Percentiles rank a stretch among this genome's conserved stretches.
These are phyloP conservation scores for Aurantiochytrium sp. DNA, from an alignment of 108 stramenopile species.

Conservation along the genomic window DNA sequence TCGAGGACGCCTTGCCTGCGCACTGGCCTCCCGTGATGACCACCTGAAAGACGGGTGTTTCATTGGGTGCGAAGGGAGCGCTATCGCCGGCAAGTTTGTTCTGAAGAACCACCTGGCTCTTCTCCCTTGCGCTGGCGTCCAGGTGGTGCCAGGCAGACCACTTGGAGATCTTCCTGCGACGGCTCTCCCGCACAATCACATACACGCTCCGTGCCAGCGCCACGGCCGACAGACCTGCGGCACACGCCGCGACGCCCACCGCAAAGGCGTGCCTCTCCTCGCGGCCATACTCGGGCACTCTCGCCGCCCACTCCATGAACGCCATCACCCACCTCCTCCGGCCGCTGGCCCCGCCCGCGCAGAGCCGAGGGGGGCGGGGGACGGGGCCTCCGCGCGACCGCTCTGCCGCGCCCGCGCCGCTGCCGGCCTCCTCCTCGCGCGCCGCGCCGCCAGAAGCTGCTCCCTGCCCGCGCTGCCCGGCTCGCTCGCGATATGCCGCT, in stretches of 20 bases:
- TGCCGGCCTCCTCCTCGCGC: too few species aligned
- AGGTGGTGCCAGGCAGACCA: neutral
- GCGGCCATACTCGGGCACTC: neutral
- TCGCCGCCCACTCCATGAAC: neutral
- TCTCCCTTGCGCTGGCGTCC: neutral
- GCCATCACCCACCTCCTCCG: too few species aligned
- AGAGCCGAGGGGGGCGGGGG: too few species aligned
- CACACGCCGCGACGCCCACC: neutral
- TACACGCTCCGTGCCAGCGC: neutral
- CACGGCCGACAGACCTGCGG: neutral
- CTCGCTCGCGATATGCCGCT: too few species aligned
- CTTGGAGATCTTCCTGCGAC: neutral
- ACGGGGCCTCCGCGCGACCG: too few species aligned
- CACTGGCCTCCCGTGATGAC: conserved; percentile 24
- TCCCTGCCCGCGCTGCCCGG: too few species aligned
- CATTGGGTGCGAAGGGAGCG: neutral
- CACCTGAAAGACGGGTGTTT: neutral
- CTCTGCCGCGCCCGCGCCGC: too few species aligned
- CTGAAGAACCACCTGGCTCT: neutral
- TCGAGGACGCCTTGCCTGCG: conserved; percentile 20
- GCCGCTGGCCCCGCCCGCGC: too few species aligned
- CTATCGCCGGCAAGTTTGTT: neutral
- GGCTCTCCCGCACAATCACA: neutral
- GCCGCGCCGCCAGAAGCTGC: too few species aligned
- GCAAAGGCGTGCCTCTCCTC: neutral